Evolutionary conservation across 2,329 filamentous ascomycete genomes (phyloP).

Genomic region (Thielaviopsis populi): DNA sequence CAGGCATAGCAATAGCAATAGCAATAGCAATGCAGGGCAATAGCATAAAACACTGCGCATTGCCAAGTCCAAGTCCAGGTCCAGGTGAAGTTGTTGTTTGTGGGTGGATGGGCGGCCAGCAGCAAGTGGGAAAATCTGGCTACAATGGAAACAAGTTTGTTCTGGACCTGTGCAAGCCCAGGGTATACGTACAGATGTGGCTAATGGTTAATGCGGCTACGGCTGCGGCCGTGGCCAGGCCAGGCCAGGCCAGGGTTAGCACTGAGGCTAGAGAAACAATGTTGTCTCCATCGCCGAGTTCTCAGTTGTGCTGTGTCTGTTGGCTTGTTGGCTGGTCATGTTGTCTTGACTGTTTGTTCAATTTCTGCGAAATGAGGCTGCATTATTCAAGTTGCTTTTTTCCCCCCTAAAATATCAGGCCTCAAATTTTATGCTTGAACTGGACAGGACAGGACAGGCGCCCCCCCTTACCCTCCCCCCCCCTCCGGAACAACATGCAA

Average conservation of each 20-base stretch:
- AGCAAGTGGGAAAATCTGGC: background rate
- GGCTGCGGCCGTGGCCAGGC: too few relatives aligned
- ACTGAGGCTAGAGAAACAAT: background rate
- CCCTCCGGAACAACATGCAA: background rate
- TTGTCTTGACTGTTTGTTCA: too few relatives aligned
- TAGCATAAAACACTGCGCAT: background rate
- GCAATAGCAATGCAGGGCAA: background rate
- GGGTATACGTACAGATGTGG: background rate
- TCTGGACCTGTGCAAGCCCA: background rate
- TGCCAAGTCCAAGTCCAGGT: too few relatives aligned
- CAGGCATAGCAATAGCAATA: too few relatives aligned
- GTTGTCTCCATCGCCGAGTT: background rate
- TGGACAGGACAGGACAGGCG: background rate
- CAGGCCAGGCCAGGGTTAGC: too few relatives aligned
- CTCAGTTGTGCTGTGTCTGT: background rate
- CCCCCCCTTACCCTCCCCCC: too few relatives aligned
- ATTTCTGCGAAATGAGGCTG: too few relatives aligned
- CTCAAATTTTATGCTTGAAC: background rate
- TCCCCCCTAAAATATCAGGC: background rate
- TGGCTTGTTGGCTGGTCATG: too few relatives aligned
- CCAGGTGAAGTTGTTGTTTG: too few relatives aligned
- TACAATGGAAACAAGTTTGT: background rate
- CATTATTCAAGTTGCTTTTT: background rate
- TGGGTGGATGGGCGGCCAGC: background rate
- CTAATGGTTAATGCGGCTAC: background rate